Evolutionary conservation across 192 early-diverging fungal genomes (phyloP).

Genomic region (Ambispora gerdemannii): DNA sequence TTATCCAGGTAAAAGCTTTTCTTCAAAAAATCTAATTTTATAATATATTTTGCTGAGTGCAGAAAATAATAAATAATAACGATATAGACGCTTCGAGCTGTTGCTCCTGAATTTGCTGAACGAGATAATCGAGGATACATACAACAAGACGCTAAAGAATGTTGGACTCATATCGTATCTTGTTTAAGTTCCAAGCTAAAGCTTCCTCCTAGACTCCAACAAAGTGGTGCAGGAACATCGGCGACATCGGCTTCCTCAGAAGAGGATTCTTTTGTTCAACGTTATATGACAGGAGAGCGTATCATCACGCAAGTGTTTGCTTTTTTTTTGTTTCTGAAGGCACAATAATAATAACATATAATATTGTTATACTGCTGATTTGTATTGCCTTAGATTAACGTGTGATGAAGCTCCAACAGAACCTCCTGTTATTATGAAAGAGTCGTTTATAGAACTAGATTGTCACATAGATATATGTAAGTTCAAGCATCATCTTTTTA

Average conservation of each 20-base stretch:
- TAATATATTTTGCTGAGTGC: no score
- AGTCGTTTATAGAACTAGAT: conserved; percentile 75
- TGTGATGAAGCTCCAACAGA: conserved; percentile 84
- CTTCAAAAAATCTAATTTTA: no score
- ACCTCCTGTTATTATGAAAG: conserved; percentile 51
- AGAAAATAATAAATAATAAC: background rate
- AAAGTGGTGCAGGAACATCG: conserved; percentile 22
- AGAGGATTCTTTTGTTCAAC: conserved; percentile 64
- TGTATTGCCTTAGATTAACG: conserved; percentile 48
- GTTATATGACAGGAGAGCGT: conserved; percentile 77
- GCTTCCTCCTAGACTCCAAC: conserved; percentile 28
- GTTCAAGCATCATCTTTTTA: no score
- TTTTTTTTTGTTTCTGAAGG: background rate
- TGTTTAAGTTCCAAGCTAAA: conserved; percentile 61
- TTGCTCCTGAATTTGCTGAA: conserved; percentile 88
- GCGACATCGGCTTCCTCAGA: background rate
- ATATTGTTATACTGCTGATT: background rate
- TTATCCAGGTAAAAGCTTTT: conserved; percentile 75
- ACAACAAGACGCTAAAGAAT: conserved; percentile 99
- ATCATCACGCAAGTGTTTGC: conserved; percentile 42
- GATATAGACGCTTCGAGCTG: conserved; percentile 60
- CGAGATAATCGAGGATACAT: conserved; percentile 67
- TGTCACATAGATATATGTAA: conserved; percentile 61
- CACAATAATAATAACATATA: background rate
- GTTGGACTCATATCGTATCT: conserved; percentile 85